phyloP scores from a whole-genome alignment of 345 rosid genomes.

The Lumnitzera racemosa region DNA sequence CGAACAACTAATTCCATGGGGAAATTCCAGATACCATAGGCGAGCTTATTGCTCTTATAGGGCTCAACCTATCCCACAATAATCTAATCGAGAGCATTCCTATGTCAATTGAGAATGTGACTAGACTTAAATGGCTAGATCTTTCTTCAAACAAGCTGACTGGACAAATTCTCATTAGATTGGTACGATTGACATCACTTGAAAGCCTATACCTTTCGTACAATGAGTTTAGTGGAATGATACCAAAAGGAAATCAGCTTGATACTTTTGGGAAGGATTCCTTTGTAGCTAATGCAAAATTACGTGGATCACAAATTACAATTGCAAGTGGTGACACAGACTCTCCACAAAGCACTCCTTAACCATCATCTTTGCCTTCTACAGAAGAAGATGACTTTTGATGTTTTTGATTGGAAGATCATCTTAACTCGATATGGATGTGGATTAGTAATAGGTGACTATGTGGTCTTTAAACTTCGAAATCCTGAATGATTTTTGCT shows the following conservation, averaged over 20 bases:
- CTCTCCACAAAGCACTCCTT: not conserved
- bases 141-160: constrained; percentile 14
- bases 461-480: not conserved
- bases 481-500: not conserved
- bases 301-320: constrained; percentile 13
- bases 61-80: constrained; percentile 22
- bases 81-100: constrained; percentile 5
- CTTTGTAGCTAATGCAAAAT: constrained; percentile 6
- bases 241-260: constrained; percentile 16
- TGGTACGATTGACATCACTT: constrained; percentile 4
- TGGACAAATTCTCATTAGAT: constrained; percentile 12
- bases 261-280: constrained; percentile 7
- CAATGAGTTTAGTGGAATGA: constrained; percentile 6
- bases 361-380: not conserved
- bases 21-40: constrained; percentile 9
- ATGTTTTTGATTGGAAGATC: not conserved
- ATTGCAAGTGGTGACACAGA: not conserved
- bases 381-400: not conserved
- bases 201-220: constrained; percentile 6
- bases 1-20: constrained; percentile 20
- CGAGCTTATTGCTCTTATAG: constrained; percentile 5
- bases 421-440: not conserved
- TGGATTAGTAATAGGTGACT: constrained; percentile 4
- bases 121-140: constrained; percentile 14
- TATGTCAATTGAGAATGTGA: constrained; percentile 6